Evolutionary conservation across 495 filamentous ascomycete genomes (phyloP).

Genomic region (Trichocladium uniseriatum): DNA sequence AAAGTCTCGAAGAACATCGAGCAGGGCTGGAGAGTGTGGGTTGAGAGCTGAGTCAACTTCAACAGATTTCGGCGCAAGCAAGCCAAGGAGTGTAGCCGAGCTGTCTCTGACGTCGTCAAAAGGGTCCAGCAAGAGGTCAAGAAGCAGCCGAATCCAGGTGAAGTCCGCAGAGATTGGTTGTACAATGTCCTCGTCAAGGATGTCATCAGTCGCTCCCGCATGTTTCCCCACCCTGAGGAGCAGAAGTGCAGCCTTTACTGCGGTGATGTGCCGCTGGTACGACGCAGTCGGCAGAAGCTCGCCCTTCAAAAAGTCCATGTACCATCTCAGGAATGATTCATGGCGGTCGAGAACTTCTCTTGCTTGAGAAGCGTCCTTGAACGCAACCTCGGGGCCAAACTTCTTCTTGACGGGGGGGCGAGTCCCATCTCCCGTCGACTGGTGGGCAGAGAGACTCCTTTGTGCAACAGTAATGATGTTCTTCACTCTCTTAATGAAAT

Average conservation of each 20-base stretch:
- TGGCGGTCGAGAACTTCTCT: slow-evolving; percentile 34
- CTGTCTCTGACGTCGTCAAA: slow-evolving; percentile 82
- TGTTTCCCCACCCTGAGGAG: slow-evolving; percentile 46
- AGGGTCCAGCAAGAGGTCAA: slow-evolving; percentile 75
- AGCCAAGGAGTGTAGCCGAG: slow-evolving; percentile 50
- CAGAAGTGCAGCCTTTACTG: slow-evolving; percentile 55
- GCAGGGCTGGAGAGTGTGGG: slow-evolving; percentile 6
- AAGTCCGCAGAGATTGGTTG: slow-evolving; percentile 13
- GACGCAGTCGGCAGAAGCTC: slow-evolving; percentile 69
- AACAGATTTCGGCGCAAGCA: slow-evolving; percentile 23
- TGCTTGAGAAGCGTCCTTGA: slow-evolving; percentile 18
- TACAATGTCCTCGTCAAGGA: slow-evolving; percentile 18
- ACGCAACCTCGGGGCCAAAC: slow-evolving; percentile 16
- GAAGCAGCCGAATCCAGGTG: slow-evolving; percentile 53
- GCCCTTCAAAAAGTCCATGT: slow-evolving; percentile 55
- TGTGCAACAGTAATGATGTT: slow-evolving; percentile 37
- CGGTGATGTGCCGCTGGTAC: slow-evolving; percentile 79
- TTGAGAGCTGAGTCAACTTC: background rate
- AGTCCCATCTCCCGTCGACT: background rate
- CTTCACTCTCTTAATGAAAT: slow-evolving; percentile 57
- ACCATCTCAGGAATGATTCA: slow-evolving; percentile 56
- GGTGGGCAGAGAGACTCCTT: slow-evolving; percentile 21
- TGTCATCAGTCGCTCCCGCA: slow-evolving; percentile 20
- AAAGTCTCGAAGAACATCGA: slow-evolving; percentile 27
- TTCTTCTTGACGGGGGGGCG: slow-evolving; percentile 14